Evolutionary conservation across 2,329 filamentous ascomycete species (phyloP), one percentile per base, ranked within the genome.

Genomic region (Aaosphaeria arxii): DNA sequence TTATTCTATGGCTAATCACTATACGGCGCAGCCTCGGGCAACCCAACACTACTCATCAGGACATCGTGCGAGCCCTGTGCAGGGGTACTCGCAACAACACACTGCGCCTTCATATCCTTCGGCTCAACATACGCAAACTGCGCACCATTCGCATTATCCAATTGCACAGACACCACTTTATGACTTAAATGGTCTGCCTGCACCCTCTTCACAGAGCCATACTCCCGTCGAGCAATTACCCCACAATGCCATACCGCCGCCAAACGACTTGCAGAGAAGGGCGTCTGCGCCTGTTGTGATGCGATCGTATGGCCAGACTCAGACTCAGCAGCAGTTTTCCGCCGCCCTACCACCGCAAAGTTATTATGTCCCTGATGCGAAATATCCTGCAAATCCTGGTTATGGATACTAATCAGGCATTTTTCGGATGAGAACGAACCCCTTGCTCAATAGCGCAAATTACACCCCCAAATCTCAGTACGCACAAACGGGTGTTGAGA

Each of bases 351-450:
- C 62, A 55, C 30, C 46, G 4, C 44, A 55, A 13, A 51, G 60
- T 5, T 67, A 66, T 48, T 69, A 67, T 40, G 56, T 64, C 7
- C 48, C 59, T 11, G 65, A 69, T 24, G 49, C 58, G 33, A 66
- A 65, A 42, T 66, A 59, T 40, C 42, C 53, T 9, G 46, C 61
- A 1, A 38, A 17, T 7, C 43, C 48, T 6, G 43, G 39, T n/a
- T 52, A 51, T 38, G 51, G 47, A 4, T 56, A 50, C 30, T 58
- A 53, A 40, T 39, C 17, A 24, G 17, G 17, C 17, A 24, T 24
- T 24, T 24, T 24, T 24, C 17, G 17, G 17, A 24, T 24, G 17
- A 24, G 17, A 24, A 24, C 17, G 3, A 24, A 24, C 17, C 17
- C 17, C 17, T 24, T 24, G 17, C 17, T 24, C 17, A 24, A 24